Evolutionary conservation across 2,329 filamentous ascomycete species (phyloP).

Genomic region (Sporothrix brasiliensis): DNA sequence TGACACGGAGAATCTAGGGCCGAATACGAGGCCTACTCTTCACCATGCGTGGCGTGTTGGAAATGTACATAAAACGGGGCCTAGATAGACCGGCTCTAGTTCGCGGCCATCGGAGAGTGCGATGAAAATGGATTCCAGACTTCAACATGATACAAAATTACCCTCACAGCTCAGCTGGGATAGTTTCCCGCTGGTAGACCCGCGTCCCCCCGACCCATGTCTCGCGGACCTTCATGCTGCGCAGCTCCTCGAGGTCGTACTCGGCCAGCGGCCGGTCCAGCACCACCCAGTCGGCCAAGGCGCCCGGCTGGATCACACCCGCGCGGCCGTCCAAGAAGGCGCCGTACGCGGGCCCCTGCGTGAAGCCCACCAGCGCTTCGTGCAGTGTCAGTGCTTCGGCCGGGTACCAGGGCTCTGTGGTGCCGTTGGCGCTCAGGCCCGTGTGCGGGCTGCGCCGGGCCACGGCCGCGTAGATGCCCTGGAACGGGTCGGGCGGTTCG

Average conservation of each 20-base stretch:
- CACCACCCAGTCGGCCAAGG: slow-evolving; percentile 72
- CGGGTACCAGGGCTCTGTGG: slow-evolving; percentile 59
- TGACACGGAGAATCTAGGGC: slow-evolving; percentile 26
- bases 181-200: slow-evolving; percentile 48
- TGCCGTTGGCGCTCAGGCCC: slow-evolving; percentile 53
- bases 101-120: too few relatives aligned
- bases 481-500: slow-evolving; percentile 67
- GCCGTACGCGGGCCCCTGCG: slow-evolving; percentile 59
- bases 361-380: slow-evolving; percentile 66
- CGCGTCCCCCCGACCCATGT: slow-evolving; percentile 67
- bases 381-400: slow-evolving; percentile 62
- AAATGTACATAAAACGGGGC: background rate
- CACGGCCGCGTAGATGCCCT: slow-evolving; percentile 70
- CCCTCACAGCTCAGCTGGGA: background rate
- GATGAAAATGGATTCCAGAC: background rate
- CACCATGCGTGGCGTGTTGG: background rate
- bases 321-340: slow-evolving; percentile 62
- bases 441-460: slow-evolving; percentile 63
- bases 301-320: slow-evolving; percentile 62
- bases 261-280: slow-evolving; percentile 60
- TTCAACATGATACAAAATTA: too few relatives aligned
- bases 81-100: too few relatives aligned
- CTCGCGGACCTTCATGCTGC: slow-evolving; percentile 60
- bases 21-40: too few relatives aligned
- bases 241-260: slow-evolving; percentile 54